phyloP scores from a whole-genome alignment of 2,329 filamentous ascomycete genomes.

The Beauveria scarabaeidicola region DNA sequence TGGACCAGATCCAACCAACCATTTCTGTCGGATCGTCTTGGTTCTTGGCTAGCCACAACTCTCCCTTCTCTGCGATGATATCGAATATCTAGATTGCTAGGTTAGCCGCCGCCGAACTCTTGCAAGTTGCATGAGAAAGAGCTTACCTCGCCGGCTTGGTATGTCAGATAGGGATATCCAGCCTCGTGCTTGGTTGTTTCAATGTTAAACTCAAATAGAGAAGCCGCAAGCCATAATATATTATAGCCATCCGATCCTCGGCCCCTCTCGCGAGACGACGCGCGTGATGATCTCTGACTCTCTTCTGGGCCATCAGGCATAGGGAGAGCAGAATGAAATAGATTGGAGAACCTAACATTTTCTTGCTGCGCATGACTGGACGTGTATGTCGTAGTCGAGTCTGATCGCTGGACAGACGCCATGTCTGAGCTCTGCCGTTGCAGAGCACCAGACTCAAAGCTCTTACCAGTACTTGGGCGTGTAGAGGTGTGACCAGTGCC shows the following conservation, averaged over 20 bases:
- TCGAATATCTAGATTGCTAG: slow-evolving; percentile 57
- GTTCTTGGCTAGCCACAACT: slow-evolving; percentile 95
- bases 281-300: slow-evolving; percentile 45
- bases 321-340: slow-evolving; percentile 84
- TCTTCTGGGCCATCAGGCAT: slow-evolving; percentile 58
- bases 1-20: slow-evolving; percentile 98
- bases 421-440: slow-evolving; percentile 46
- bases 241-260: slow-evolving; percentile 51
- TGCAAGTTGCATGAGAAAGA: not conserved
- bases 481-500: slow-evolving; percentile 30
- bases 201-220: slow-evolving; percentile 95
- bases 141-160: slow-evolving; percentile 80
- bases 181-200: slow-evolving; percentile 84
- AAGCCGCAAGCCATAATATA: slow-evolving; percentile 84
- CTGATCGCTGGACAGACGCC: slow-evolving; percentile 35
- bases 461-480: slow-evolving; percentile 52
- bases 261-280: slow-evolving; percentile 50
- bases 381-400: slow-evolving; percentile 48
- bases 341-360: slow-evolving; percentile 56
- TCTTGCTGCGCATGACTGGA: slow-evolving; percentile 39
- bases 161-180: slow-evolving; percentile 92
- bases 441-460: slow-evolving; percentile 45
- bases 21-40: slow-evolving; percentile 76
- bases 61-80: slow-evolving; percentile 91
- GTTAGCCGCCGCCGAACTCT: not conserved